Percentiles rank a stretch among this genome's conserved stretches.
These are phyloP conservation scores for Solanum virginianum DNA, from an alignment of 257 asterid species.

Conservation along the genomic window DNA sequence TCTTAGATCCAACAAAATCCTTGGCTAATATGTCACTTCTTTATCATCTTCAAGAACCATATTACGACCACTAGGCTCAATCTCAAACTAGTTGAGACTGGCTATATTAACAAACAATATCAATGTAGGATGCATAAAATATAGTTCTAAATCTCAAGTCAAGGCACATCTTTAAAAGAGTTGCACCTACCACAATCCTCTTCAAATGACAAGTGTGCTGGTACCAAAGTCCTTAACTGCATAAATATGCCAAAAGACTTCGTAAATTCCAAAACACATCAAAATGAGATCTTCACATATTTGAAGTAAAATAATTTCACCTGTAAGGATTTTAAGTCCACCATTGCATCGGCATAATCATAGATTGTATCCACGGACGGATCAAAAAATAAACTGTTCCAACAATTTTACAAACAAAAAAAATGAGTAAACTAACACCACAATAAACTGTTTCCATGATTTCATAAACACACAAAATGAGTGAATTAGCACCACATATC, in stretches of 20 bases:
- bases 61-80: not conserved
- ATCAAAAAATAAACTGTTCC: slow-evolving; percentile 75
- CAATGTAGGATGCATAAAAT: not conserved
- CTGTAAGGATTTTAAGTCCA: slow-evolving; percentile 58
- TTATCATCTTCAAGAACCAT: not conserved
- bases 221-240: slow-evolving; percentile 71
- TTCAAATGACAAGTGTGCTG: slow-evolving; percentile 67
- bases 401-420: slow-evolving; percentile 9
- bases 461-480: slow-evolving; percentile 4
- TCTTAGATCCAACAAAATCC: not conserved
- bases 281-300: not conserved
- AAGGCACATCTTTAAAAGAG: not conserved
- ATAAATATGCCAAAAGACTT: slow-evolving; percentile 6
- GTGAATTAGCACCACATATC: slow-evolving; percentile 7
- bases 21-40: not conserved
- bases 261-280: not conserved
- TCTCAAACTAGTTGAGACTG: not conserved
- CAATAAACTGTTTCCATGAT: slow-evolving; percentile 46
- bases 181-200: slow-evolving; percentile 71
- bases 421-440: slow-evolving; percentile 8
- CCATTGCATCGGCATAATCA: slow-evolving; percentile 62
- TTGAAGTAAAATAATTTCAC: slow-evolving; percentile 26
- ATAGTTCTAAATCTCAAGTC: not conserved
- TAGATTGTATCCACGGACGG: slow-evolving; percentile 51
- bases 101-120: not conserved